phyloP scores from a whole-genome alignment of 495 filamentous ascomycete species.

The Penicillium bovifimosum region DNA sequence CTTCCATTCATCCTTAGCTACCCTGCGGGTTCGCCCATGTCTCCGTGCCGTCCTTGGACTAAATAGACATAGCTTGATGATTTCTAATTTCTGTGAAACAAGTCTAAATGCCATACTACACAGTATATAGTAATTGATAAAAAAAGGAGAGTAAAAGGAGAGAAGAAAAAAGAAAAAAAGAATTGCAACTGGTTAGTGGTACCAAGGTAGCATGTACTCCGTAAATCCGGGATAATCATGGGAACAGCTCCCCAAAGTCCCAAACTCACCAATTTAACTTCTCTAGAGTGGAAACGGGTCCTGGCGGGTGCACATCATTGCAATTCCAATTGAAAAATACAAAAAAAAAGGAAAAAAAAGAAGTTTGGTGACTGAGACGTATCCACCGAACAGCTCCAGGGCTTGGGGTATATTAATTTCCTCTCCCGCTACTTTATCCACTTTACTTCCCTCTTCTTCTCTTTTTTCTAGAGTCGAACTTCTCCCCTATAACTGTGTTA shows the following conservation, averaged over 20 bases:
- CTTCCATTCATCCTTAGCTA: no score
- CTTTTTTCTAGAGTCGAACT: slow-evolving; percentile 25
- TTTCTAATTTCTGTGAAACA: not conserved
- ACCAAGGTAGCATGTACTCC: no score
- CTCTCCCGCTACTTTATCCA: slow-evolving; percentile 4
- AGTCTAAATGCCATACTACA: no score
- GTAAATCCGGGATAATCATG: no score
- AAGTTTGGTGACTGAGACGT: not conserved
- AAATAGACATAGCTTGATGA: not conserved
- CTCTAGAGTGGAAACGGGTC: slow-evolving; percentile 11
- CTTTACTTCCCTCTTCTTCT: slow-evolving; percentile 18
- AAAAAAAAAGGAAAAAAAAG: slow-evolving; percentile 6
- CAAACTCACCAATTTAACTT: slow-evolving; percentile 8
- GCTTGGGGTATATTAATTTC: slow-evolving; percentile 17
- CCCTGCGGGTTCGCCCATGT: not conserved
- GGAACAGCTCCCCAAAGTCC: no score
- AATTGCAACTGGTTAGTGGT: no score
- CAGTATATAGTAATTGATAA: no score
- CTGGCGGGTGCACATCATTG: slow-evolving; percentile 25
- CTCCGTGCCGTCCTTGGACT: slow-evolving; percentile 7
- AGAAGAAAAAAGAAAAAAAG: no score
- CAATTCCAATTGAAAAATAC: not conserved
- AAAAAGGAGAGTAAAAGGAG: not conserved
- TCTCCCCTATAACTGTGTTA: slow-evolving; percentile 24
- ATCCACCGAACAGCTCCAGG: no score